A percentile compares a stretch with the other conserved stretches of the same genome.
Conservation (phyloP, 345 rosid genomes). For the Lepidium aucheri region DNA sequence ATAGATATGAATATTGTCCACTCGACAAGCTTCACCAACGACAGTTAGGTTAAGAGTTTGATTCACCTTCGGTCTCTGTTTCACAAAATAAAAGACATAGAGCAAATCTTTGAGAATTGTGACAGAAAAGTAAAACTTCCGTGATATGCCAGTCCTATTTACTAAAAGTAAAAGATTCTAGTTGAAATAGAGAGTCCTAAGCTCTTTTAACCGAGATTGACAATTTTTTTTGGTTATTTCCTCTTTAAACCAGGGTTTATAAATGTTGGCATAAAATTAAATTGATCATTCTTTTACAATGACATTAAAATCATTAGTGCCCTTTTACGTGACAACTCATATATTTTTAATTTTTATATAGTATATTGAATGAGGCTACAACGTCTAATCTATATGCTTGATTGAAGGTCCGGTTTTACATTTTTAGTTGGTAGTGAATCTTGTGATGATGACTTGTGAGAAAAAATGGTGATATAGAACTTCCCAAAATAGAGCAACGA, state of each 20-base stretch:
- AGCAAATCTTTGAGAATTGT: too few species aligned
- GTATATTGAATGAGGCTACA: neutral
- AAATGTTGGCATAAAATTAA: neutral
- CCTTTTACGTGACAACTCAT: conserved; percentile 1
- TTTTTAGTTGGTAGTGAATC: neutral
- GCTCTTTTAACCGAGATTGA: too few species aligned
- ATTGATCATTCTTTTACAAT: neutral
- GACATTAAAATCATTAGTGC: neutral
- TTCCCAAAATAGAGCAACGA: neutral
- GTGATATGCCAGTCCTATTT: too few species aligned
- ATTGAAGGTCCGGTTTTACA: neutral
- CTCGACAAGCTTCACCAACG: too few species aligned
- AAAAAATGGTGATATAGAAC: neutral
- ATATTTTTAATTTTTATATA: neutral
- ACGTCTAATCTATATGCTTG: neutral
- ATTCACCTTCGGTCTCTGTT: too few species aligned
- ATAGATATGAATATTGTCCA: too few species aligned
- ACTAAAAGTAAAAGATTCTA: too few species aligned
- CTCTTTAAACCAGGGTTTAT: neutral
- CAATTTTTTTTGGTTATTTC: too few species aligned
- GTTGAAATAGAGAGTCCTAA: too few species aligned
- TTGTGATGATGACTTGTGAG: neutral
- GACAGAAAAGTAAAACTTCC: too few species aligned
- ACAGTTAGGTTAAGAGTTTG: too few species aligned
- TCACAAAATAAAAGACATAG: too few species aligned